These are phyloP conservation scores for Paracorniculantispora psalliotae DNA, from an alignment of 2,329 filamentous ascomycete species.

Conservation along the genomic window DNA sequence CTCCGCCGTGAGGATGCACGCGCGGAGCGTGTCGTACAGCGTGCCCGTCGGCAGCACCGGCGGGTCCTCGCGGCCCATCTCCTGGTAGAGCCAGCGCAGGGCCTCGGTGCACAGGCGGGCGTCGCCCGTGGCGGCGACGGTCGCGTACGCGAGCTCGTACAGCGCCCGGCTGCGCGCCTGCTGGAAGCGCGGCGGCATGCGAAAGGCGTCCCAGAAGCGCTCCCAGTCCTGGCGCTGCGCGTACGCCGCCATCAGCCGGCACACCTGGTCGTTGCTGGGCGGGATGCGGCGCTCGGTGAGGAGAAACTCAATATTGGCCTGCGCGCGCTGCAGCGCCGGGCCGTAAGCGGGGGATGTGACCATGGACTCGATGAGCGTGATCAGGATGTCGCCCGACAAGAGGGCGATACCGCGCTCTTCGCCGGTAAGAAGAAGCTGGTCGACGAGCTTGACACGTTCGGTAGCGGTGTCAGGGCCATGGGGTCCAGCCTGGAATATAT, in stretches of 20 bases:
- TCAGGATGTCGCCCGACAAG: conserved; percentile 43
- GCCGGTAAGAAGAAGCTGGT: conserved; percentile 40
- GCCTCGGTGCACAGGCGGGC: conserved; percentile 40
- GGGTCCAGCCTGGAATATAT: conserved; percentile 29
- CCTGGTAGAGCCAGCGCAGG: conserved; percentile 50
- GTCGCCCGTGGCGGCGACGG: conserved; percentile 41
- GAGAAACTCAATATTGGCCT: conserved; percentile 41
- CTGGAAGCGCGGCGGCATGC: conserved; percentile 46
- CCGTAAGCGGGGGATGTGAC: conserved; percentile 28
- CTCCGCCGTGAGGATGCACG: conserved; percentile 53
- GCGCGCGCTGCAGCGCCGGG: conserved; percentile 33
- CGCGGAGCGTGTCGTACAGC: conserved; percentile 44
- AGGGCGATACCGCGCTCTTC: conserved; percentile 41
- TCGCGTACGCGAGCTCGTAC: conserved; percentile 50
- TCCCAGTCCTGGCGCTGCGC: conserved; percentile 45
- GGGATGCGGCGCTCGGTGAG: conserved; percentile 33
- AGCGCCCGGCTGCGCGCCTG: conserved; percentile 44
- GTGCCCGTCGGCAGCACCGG: conserved; percentile 39
- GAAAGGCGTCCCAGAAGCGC: conserved; percentile 58
- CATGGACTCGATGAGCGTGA: conserved; percentile 40
- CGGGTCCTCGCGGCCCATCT: conserved; percentile 54
- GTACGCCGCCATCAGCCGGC: conserved; percentile 42
- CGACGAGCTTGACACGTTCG: conserved; percentile 34
- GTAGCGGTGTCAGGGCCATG: conserved; percentile 20
- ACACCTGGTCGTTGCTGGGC: conserved; percentile 35